Conservation (phyloP, 2,329 filamentous ascomycete species). For the Xylariomycetidae sp. region DNA sequence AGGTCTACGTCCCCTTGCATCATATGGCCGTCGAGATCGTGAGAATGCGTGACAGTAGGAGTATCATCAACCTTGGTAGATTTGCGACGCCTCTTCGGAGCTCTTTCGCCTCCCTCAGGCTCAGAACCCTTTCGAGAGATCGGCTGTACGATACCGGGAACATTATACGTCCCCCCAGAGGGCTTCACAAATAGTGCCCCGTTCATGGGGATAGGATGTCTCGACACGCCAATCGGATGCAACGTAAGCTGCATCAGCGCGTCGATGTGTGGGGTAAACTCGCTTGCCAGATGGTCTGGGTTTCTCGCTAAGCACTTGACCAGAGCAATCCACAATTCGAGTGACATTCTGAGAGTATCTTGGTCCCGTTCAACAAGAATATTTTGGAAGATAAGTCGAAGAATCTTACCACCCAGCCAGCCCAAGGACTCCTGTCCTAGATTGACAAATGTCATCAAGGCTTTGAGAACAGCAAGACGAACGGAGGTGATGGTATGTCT, state of each 20-base stretch:
- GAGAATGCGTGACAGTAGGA: constrained; percentile 59
- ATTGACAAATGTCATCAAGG: constrained; percentile 86
- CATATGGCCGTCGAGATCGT: constrained; percentile 97
- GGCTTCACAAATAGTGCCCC: constrained; percentile 84
- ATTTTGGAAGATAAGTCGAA: constrained; percentile 91
- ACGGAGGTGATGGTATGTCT: constrained; percentile 97
- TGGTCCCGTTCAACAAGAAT: constrained; percentile 88
- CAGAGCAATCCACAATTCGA: constrained; percentile 82
- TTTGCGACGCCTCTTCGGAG: constrained; percentile 73
- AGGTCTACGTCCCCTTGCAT: constrained; percentile 95
- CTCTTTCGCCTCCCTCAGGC: constrained; percentile 54
- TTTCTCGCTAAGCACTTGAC: constrained; percentile 64
- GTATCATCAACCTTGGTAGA: constrained; percentile 76
- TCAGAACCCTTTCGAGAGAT: constrained; percentile 46
- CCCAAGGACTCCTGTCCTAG: constrained; percentile 79
- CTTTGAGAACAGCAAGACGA: constrained; percentile 86
- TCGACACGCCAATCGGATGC: constrained; percentile 86
- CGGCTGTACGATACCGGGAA: constrained; percentile 40
- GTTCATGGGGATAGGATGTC: constrained; percentile 91
- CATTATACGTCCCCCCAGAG: constrained; percentile 77
- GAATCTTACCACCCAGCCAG: constrained; percentile 86
- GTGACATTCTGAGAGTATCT: constrained; percentile 73
- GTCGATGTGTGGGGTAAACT: constrained; percentile 71
- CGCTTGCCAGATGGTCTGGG: constrained; percentile 60
- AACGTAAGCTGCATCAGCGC: constrained; percentile 81